Evolutionary conservation across 2,329 filamentous ascomycete species (phyloP), one percentile per base, ranked within the genome.

Genomic region (Tetracladium maxilliforme): DNA sequence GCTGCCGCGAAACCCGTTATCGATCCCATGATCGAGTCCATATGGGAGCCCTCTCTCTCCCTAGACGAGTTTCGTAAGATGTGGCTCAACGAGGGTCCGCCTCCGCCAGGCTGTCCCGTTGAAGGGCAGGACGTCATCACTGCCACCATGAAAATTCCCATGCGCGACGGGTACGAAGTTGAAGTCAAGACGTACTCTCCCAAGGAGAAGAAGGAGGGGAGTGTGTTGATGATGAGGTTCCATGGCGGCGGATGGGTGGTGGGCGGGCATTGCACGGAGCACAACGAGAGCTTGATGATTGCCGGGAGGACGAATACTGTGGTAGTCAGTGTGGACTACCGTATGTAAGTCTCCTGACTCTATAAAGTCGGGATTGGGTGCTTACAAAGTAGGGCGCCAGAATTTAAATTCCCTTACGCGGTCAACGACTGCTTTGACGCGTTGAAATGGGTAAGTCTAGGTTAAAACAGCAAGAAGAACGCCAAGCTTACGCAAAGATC

Each of bases 311-410:
- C 21, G 12, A 16, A 23, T 6, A 25, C 16, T 4, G 30, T 36
- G 5, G 32, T 36, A 13, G 30, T 33, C 20, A 30, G 32, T 21
- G 23, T 36, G 7, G 34, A 36, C 25, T 36, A 36, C 13, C 16
- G 34, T 11, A 23, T 16, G 32, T 33, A 14, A 12, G 25, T 23
- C n/a, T n/a, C n/a, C n/a, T n/a, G n/a, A 23, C n/a, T 7, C n/a
- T 26, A 6, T 26, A 6, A 16, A 20, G 6, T 16, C 5, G 10
- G 4, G 13, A 6, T 14, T 16, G 12, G 6, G 15, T 7, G 10
- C 15, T 19, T 7, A 18, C 6, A 5, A 10, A 7, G 19, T 9
- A 34, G 32, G 18, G 32, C 32, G 2, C 32, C 34, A 3, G 34
- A 36, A n/a, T 34, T 16, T 16, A 30, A 28, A 14, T 36, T 31